Base-by-base conservation (phyloP, 148 eudicot genomes). In the Silene latifolia region DNA sequence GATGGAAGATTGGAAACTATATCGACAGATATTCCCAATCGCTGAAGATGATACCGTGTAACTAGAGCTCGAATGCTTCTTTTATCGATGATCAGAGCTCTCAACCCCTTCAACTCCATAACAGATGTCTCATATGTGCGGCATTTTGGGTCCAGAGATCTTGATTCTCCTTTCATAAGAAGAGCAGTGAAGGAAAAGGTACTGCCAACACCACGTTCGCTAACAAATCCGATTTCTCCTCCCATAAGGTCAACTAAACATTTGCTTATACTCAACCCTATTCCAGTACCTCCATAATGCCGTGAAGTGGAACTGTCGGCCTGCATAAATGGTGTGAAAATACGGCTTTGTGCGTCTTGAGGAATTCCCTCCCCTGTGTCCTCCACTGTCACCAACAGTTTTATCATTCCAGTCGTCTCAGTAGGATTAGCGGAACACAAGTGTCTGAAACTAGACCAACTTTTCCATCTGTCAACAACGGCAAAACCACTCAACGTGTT, bases 341-440 rank as follows among this genome's bases (percentile, higher is more conserved):
- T 89, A 53, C 89, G 88, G 47, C 17, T 67, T 69, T 89, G 94
- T 74, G 91, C 97, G 3, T 95, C 90, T 65, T 3, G 75, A 58
- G 89, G 96, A 46, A 95, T 90, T 42, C 99, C 99, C 32, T 81
- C 91, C n/a, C 99, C 99, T 0, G 99, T 95, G 79, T 92, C 99
- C 84, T 95, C 97, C 61, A 95, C 94, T 0, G 94, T 84, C 47
- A 93, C 90, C 73, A 91, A 35, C 46, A 93, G 72, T 78, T 79
- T 85, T 74, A 89, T 84, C 19, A 72, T 78, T 70, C 80, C 86
- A 24, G 80, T 39, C 61, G 75, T 80, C 57, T 80, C 84, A 7
- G 39, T 4, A 12, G 59, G 72, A 39, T 79, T 77, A 46, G 63
- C 72, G 61, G 71, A 59, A 20, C 71, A 66, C 18, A 85, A 69